Evolutionary conservation across 495 filamentous ascomycete genomes (phyloP), one percentile per base, ranked within the genome.

Genomic region (Hypoxylon perforatum): DNA sequence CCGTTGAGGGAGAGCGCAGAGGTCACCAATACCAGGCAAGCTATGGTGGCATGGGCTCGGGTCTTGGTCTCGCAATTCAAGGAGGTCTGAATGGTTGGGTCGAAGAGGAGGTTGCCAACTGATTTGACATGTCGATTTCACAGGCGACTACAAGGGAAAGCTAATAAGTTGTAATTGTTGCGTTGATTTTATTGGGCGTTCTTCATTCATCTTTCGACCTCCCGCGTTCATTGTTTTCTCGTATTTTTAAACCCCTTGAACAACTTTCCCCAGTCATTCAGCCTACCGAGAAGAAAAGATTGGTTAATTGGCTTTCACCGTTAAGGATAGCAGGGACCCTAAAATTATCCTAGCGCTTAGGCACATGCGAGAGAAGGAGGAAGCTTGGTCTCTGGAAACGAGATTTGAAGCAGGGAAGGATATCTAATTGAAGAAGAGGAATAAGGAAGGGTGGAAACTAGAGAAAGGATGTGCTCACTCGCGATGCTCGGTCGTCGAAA

Each of bases 11-110:
- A 35, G 77, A 82, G 71, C 78, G 83, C 22, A 75, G 81, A 44
- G 83, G 85, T 6, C 84, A 86, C 48, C 84, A 85, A 41, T 86
- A 86, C 72, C 85, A 87, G 70, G 75, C 76, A 12, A 82, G 81
- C 64, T 86, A 79, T 57, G 81, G 84, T 19, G 82, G 82, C 18
- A 81, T 85, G 67, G 82, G 80, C 14, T 73, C 76, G 8, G 82
- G 79, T 0, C 81, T 78, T 30, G 83, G 83, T 1, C 75, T 86
- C 5, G 82, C 78, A 18, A 80, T 84, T 45, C 80, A 84, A 61
- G 80, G 81, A 10, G 79, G 77, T 21, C 69, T 86, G 53, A 85
- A 84, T 39, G 82, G 82, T 9, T 85, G 84, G 80, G 82, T 82
- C 38, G 84, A 85, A 69, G 84, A 86, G 74, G 84, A 86, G 65